A percentile compares a stretch with the other conserved stretches of the same genome.
Evolutionary conservation across 805 yeast genomes (phyloP).

Genomic region (Ogataea degrootiae): DNA sequence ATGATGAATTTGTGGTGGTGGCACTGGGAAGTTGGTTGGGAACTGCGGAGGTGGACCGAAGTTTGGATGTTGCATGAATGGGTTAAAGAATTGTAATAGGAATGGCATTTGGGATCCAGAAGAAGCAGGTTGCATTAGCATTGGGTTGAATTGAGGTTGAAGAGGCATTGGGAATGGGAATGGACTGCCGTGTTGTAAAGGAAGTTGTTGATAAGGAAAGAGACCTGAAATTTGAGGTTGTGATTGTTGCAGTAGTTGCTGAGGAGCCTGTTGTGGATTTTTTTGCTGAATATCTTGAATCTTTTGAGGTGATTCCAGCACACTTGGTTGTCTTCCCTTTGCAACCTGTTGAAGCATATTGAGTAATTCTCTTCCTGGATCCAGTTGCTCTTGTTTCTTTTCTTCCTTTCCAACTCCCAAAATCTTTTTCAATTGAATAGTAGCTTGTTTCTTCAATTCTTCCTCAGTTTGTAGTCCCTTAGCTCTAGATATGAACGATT

Average conservation of each 20-base stretch:
- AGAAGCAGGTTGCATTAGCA: constrained; percentile 5
- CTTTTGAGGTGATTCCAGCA: constrained; percentile 2
- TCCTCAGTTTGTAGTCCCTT: constrained; percentile 48
- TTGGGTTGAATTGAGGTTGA: constrained; percentile 12
- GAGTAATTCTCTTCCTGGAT: constrained; percentile 75
- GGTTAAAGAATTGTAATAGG: constrained; percentile 25
- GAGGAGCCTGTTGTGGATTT: constrained; percentile 4
- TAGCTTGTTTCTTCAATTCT: constrained; percentile 59
- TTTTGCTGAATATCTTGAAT: background rate
- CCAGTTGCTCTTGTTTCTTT: constrained; percentile 30
- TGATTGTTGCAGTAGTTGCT: constrained; percentile 6
- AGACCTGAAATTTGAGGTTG: constrained; percentile 1
- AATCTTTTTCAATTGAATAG: constrained; percentile 56
- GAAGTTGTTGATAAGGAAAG: constrained; percentile 2
- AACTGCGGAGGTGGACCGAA: constrained; percentile 13
- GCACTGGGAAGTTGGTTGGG: constrained; percentile 10
- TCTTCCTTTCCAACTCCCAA: constrained; percentile 49
- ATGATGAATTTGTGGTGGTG: constrained; percentile 9
- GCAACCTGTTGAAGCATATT: constrained; percentile 53
- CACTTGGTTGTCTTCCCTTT: constrained; percentile 22
- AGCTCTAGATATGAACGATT: constrained; percentile 51
- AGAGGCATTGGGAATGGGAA: constrained; percentile 9
- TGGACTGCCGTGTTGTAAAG: constrained; percentile 1
- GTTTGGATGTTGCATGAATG: constrained; percentile 17
- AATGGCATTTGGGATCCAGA: constrained; percentile 13